Conservation (phyloP, 2,329 filamentous ascomycete species). For the Madurella fahalii region DNA sequence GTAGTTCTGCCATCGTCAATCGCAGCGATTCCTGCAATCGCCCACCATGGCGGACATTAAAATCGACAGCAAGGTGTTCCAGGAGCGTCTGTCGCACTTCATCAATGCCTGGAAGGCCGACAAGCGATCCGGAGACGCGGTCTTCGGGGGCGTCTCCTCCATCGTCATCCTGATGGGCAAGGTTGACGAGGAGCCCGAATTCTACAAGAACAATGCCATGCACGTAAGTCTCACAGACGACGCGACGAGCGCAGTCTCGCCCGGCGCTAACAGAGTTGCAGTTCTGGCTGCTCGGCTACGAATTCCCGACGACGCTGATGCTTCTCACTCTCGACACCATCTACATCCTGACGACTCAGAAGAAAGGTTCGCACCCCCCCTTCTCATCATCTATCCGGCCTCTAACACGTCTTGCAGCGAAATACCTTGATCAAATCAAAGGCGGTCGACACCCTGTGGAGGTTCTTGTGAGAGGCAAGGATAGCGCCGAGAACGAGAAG, state of each 20-base stretch:
- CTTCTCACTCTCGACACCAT: constrained; percentile 83
- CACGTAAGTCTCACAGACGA: constrained; percentile 61
- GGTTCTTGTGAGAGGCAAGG: constrained; percentile 86
- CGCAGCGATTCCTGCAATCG: constrained; percentile 25
- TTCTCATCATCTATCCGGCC: not conserved
- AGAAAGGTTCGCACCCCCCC: constrained; percentile 66
- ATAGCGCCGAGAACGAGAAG: constrained; percentile 86
- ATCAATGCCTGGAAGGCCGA: constrained; percentile 93
- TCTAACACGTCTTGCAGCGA: constrained; percentile 56
- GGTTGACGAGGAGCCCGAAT: constrained; percentile 70
- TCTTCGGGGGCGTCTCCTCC: constrained; percentile 82
- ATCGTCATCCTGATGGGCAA: constrained; percentile 93
- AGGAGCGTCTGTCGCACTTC: constrained; percentile 85
- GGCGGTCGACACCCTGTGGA: constrained; percentile 90
- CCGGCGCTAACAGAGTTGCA: constrained; percentile 37
- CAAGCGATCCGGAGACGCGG: constrained; percentile 77
- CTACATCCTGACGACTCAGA: constrained; percentile 91
- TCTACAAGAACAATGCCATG: constrained; percentile 94
- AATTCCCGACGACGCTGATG: constrained; percentile 94
- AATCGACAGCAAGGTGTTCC: constrained; percentile 91
- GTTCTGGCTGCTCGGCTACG: constrained; percentile 98
- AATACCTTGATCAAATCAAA: constrained; percentile 88
- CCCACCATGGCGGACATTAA: constrained; percentile 73
- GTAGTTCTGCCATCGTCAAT: constrained; percentile 21
- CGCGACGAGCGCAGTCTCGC: not conserved